phyloP scores from a whole-genome alignment of 805 yeast genomes.

The Jamesozyma spencerorum region DNA sequence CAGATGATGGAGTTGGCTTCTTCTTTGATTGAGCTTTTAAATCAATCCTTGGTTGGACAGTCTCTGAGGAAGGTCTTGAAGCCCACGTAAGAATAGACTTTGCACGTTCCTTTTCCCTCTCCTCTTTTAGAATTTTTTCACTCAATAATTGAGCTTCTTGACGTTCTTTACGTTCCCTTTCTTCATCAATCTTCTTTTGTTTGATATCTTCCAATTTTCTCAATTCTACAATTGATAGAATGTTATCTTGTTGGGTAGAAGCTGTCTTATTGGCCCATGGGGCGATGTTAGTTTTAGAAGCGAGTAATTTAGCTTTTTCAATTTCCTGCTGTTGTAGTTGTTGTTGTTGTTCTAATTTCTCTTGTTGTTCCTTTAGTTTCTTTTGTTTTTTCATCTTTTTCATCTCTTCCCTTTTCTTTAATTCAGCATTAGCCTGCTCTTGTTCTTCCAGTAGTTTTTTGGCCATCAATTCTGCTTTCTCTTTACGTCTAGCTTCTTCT shows the following conservation, averaged over 20 bases:
- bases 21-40: constrained; percentile 13
- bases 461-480: constrained; percentile 21
- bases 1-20: neutral
- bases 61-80: constrained; percentile 11
- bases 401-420: constrained; percentile 6
- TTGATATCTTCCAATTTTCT: constrained; percentile 1
- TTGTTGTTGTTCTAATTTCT: constrained; percentile 2
- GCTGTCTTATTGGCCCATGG: constrained; percentile 25
- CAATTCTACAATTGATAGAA: constrained; percentile 18
- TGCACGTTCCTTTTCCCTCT: constrained; percentile 13
- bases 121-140: constrained; percentile 16
- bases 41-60: constrained; percentile 11
- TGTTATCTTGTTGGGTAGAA: constrained; percentile 11
- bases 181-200: constrained; percentile 7
- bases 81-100: constrained; percentile 27
- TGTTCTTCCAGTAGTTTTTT: constrained; percentile 13
- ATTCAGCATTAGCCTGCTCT: constrained; percentile 6
- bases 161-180: constrained; percentile 11
- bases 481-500: constrained; percentile 7
- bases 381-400: constrained; percentile 8
- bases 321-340: constrained; percentile 4
- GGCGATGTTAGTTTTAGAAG: constrained; percentile 7
- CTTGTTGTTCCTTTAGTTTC: constrained; percentile 10
- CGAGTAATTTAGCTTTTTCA: constrained; percentile 3
- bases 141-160: constrained; percentile 17